Conservation (phyloP, 805 yeast genomes). For the Priceomyces fermenticarens region DNA sequence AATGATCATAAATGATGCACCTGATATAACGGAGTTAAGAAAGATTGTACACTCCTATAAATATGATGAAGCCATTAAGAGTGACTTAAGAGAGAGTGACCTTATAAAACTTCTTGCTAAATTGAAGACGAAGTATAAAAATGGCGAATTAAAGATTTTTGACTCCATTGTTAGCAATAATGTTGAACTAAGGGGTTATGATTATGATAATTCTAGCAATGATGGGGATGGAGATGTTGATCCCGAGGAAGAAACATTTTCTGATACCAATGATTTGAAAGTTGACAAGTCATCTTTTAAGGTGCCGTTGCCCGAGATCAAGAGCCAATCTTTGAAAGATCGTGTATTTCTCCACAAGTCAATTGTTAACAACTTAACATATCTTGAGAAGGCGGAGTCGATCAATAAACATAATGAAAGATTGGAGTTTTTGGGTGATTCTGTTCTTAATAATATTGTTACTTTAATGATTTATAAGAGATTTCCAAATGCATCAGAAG, state of each 20-base stretch:
- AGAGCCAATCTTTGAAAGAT: conserved; percentile 54
- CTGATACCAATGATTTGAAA: background rate
- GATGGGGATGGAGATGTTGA: background rate
- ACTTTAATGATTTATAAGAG: conserved; percentile 63
- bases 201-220: conserved; percentile 1
- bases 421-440: conserved; percentile 87
- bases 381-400: conserved; percentile 54
- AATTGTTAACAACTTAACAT: conserved; percentile 54
- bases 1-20: conserved; percentile 54
- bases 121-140: conserved; percentile 51
- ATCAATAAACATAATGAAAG: conserved; percentile 76
- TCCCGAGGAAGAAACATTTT: background rate
- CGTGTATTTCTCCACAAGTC: conserved; percentile 85
- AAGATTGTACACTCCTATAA: conserved; percentile 25
- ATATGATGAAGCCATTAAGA: conserved; percentile 41
- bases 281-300: too few species aligned
- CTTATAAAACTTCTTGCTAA: conserved; percentile 59
- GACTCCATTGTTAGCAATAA: conserved; percentile 51
- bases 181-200: conserved; percentile 16
- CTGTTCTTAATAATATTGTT: conserved; percentile 70
- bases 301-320: conserved; percentile 56
- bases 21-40: conserved; percentile 44
- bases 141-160: conserved; percentile 49
- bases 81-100: conserved; percentile 50
- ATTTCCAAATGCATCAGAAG: conserved; percentile 76